phyloP scores from a whole-genome alignment of 768 basidiomycete species.

The Cystofilobasidium ferigula region DNA sequence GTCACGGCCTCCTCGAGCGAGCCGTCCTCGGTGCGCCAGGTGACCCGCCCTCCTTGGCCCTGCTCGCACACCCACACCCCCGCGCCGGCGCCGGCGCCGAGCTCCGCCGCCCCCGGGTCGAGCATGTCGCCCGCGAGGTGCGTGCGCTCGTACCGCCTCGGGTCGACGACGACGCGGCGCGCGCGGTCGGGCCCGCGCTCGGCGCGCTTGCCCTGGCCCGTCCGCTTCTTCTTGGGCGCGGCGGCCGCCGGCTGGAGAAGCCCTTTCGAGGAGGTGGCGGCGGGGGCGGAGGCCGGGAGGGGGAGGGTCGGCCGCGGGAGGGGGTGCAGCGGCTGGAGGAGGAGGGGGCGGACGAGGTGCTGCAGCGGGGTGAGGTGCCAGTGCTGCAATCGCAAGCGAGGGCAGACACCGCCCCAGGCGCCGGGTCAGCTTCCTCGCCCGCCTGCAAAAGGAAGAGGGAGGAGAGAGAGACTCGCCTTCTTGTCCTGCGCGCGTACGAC shows the following conservation, averaged over 20 bases:
- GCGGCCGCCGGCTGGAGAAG: constrained; percentile 1
- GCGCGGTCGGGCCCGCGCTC: constrained; percentile 12
- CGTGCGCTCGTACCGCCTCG: constrained; percentile 17
- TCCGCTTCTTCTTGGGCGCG: constrained; percentile 21
- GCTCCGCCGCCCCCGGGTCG: neutral
- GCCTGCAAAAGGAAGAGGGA: neutral
- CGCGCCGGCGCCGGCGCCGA: neutral
- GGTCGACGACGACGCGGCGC: constrained; percentile 19
- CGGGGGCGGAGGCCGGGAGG: neutral
- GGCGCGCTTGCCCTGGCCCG: constrained; percentile 13
- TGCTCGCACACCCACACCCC: constrained; percentile 17
- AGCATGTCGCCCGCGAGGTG: constrained; percentile 21
- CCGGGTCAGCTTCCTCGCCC: neutral
- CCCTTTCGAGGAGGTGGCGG: neutral
- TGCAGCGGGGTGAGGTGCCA: constrained; percentile 26
- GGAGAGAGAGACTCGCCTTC: constrained; percentile 15
- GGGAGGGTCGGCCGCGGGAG: constrained; percentile 18
- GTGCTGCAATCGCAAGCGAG: constrained; percentile 10
- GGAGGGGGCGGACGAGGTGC: constrained; percentile 25
- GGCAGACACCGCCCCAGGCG: too few species aligned
- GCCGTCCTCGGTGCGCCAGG: neutral
- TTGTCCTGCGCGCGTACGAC: neutral
- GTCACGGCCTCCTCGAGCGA: neutral
- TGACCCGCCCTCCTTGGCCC: neutral
- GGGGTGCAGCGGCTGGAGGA: constrained; percentile 17